Base-by-base conservation (phyloP, 2,329 filamentous ascomycete species). In the Botrytis fabae region DNA sequence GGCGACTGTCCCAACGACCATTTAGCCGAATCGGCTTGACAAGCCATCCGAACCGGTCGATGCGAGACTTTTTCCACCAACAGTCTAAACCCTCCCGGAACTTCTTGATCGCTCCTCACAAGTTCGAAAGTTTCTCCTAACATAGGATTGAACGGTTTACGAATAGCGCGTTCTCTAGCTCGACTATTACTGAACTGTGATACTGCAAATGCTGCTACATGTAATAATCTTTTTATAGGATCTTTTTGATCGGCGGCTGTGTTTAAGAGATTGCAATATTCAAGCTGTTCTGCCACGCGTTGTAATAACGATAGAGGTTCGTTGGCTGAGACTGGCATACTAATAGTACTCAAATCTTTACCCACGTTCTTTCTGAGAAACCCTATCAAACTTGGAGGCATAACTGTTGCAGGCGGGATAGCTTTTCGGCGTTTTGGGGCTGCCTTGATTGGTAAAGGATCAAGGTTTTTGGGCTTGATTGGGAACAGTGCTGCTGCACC, bases 291-390 rank as follows among this genome's bases (percentile, higher is more conserved):
- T 0, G 95, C 92, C 6, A 95, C 88, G 74, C 95, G 92, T 81
- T 99, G 96, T 8, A 98, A 86, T 18, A 97, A 84, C 0, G 95
- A 98, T 1, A 91, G 89, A 0, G 96, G 96, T 81, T 99, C 96
- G 82, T 99, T 99, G 38, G 95, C 91, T 7, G 95, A 97, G 1
- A 98, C 96, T 0, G 96, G 96, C 95, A 98, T 98, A 65, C 94
- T 95, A 76, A 99, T 97, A 4, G 94, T 97, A 74, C 94, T 97
- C 66, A 99, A 85, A 82, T 99, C 96, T 82, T 99, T 99, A 80
- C 96, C 96, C 16, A 98, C 96, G 78, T 99, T 99, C 83, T 98
- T 99, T 77, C 96, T 91, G 46, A 98, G 87, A 81, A 98, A 97
- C 0, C 93, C 93, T 77, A 99, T 97, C 70, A 99, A 85, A 81